Base-by-base conservation (phyloP, 495 filamentous ascomycete species). In the Penicillium ochrochloron region DNA sequence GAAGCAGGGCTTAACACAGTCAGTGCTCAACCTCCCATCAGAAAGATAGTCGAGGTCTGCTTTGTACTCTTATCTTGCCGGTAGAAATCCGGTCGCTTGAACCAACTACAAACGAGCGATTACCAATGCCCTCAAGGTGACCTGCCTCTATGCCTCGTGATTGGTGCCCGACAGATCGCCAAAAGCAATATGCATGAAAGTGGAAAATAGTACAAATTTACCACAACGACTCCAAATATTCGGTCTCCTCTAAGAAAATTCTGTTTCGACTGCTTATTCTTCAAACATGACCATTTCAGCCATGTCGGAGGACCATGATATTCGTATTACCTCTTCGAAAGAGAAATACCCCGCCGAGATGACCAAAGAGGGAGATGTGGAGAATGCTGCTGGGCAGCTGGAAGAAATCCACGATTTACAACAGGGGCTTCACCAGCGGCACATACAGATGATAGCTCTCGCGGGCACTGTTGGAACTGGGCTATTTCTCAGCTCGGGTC, bases 381-480 rank as follows among this genome's bases (percentile, higher is more conserved):
- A 64, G 35, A 54, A 39, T 25, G 62, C 55, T 59, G 53, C 46
- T 51, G 66, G 51, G 52, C 60, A 61, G 31, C 46, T 61, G 37
- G 39, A 64, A 50, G 63, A 65, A 57, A 50, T 70, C 25, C 46
- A 46, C 7, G 46, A 56, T 2, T 42, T 71, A 44, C 31, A 57
- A n/a, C 66, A 73, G 19, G 72, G 73, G 19, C 70, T 76, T 3
- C 68, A 73, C 23, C 64, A 73, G 54, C 63, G 75, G 21, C 75
- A 77, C 48, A 75, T 77, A 57, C 76, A 81, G 71, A 83, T 82
- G 79, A 81, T 83, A 19, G 77, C 77, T 41, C 70, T 83, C 25
- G 79, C 79, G 6, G 79, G 79, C 25, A 77, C 79, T 1, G 73
- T 82, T 39, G 78, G 78, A 27, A 71, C 70, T 2, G 70, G 73